Evolutionary conservation across 176 grass and related monocot genomes (phyloP), one percentile per base, ranked within the genome.

Genomic region (Melocanna baccifera): DNA sequence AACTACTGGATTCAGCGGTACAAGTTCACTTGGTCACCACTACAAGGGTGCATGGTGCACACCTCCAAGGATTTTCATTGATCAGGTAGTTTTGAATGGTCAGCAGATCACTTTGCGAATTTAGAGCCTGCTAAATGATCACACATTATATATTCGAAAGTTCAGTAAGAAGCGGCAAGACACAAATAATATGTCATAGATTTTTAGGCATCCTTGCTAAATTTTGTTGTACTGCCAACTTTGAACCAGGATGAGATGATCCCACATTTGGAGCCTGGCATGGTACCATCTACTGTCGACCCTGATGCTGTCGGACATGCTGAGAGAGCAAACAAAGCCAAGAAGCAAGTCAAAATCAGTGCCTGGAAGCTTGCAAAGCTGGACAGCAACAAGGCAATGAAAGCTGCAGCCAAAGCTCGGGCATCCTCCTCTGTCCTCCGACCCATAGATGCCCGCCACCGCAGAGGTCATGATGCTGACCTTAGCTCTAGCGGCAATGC

Each of bases 331-430:
- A 92, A 84, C 77, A 97, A 88, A 82, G 70, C 88, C 47, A 94
- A 87, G 79, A 97, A 94, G 69, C 88, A 89, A 46, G 94, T 97
- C 62, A 97, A 94, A 68, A 90, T 94, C 67, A 97, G 94, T 80
- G 86, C 94, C 6, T 94, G 94, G 94, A 97, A 97, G 88, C 94
- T 97, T 58, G 94, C 94, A 36, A 97, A 91, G 55, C 81, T 97
- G n/a, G 88, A 97, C 51, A 82, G 86, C n/a, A 88, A 62, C 12
- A 86, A 92, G 78, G 94, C 92, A 4, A 87, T 92, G 71, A 88
- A 70, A 56, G 92, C 94, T 36, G 94, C 90, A 25, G 92, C 92
- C 18, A 92, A 89, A 83, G 94, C 90, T 48, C 86, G 92, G 39
- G 94, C 92, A 73, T 91, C 88, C 10, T 97, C 94, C 7, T 97